These are phyloP conservation scores for Podospora fimiseda DNA, from an alignment of 495 filamentous ascomycete genomes.

Conservation along the genomic window DNA sequence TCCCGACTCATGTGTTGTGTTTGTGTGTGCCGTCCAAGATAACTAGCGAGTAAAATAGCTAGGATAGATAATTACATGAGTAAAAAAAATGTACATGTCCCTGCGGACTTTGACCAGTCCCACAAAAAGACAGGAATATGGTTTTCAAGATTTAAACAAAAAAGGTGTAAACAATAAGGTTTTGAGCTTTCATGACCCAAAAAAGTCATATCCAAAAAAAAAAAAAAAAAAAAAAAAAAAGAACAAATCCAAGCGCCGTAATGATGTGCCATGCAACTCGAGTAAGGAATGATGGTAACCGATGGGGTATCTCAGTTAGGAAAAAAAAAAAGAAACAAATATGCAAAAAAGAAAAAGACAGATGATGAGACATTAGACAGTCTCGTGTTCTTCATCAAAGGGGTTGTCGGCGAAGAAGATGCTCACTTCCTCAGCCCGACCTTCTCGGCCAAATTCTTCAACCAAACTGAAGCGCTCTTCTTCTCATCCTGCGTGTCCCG, in stretches of 20 bases:
- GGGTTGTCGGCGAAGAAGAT: constrained; percentile 1
- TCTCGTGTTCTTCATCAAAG: constrained; percentile 2
- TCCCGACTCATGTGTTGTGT: too few relatives aligned
- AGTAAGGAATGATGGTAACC: constrained; percentile 14
- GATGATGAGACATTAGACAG: background rate
- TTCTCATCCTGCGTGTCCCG: constrained; percentile 35
- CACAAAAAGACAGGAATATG: background rate
- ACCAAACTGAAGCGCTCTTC: constrained; percentile 35
- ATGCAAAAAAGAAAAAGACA: constrained; percentile 1
- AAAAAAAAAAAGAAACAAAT: constrained; percentile 5
- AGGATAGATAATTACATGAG: too few relatives aligned
- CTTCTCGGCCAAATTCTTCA: constrained; percentile 39
- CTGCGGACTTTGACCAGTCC: background rate
- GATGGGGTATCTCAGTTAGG: constrained; percentile 22
- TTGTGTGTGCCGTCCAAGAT: too few relatives aligned
- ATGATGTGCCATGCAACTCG: background rate
- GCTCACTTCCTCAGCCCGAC: constrained; percentile 35
- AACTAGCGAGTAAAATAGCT: too few relatives aligned
- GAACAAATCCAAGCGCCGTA: background rate
- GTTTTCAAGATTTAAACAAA: background rate
- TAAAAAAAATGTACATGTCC: background rate
- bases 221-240: background rate
- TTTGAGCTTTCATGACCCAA: background rate
- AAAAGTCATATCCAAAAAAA: background rate
- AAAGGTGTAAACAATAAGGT: background rate